phyloP scores from a whole-genome alignment of 805 yeast genomes.

The Suhomyces sp. region DNA sequence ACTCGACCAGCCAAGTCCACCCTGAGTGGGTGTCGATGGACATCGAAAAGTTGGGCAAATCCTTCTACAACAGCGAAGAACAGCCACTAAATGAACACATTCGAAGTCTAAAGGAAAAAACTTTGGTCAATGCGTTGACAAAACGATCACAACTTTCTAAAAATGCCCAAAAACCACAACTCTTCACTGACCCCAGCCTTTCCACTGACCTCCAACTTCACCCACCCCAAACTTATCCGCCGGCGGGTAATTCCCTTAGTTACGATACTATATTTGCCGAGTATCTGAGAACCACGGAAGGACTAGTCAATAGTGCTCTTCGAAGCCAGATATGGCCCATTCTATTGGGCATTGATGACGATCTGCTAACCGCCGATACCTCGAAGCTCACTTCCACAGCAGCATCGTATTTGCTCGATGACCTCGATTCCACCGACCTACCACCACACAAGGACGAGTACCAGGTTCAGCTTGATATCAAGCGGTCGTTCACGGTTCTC shows the following conservation, averaged over 20 bases:
- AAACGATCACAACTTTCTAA: not conserved
- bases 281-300: constrained; percentile 45
- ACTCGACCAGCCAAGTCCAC: constrained; percentile 8
- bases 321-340: constrained; percentile 53
- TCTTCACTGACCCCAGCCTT: not conserved
- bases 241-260: constrained; percentile 3
- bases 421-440: constrained; percentile 23
- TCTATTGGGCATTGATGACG: constrained; percentile 31
- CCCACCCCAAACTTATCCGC: not conserved
- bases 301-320: constrained; percentile 41
- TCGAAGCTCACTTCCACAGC: constrained; percentile 1
- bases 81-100: constrained; percentile 40
- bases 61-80: constrained; percentile 42
- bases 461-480: constrained; percentile 77
- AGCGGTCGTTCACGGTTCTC: constrained; percentile 57
- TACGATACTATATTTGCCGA: constrained; percentile 21
- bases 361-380: not conserved
- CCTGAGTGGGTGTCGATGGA: constrained; percentile 55
- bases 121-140: constrained; percentile 35
- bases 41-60: constrained; percentile 42
- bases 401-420: constrained; percentile 3
- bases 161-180: not conserved
- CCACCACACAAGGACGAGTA: constrained; percentile 66
- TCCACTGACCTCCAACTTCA: not conserved
- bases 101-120: constrained; percentile 33